Evolutionary conservation across 2,329 filamentous ascomycete species (phyloP).

Genomic region (Pseudocercospora macadamiae): DNA sequence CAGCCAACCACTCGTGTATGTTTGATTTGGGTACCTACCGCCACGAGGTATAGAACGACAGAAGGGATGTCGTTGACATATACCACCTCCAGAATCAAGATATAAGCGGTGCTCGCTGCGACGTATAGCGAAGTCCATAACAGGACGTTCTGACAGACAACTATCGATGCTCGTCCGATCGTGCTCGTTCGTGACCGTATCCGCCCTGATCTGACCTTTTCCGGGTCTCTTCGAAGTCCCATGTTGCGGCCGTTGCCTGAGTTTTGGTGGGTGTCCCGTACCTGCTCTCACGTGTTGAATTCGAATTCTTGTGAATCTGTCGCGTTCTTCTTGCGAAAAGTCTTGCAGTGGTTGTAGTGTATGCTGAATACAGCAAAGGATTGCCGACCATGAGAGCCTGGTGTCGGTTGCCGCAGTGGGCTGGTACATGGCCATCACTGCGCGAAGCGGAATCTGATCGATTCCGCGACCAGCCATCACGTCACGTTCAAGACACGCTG

Average conservation of each 20-base stretch:
- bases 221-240: background rate
- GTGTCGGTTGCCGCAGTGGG: background rate
- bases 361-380: background rate
- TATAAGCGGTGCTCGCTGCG: constrained; percentile 29
- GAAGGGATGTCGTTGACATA: constrained; percentile 27
- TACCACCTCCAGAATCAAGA: constrained; percentile 23
- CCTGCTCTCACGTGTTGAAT: background rate
- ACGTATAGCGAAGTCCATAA: constrained; percentile 32
- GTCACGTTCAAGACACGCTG: constrained; percentile 1
- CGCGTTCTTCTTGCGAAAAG: background rate
- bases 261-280: too few relatives aligned
- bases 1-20: background rate
- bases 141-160: constrained; percentile 31
- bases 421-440: constrained; percentile 1
- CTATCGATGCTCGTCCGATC: constrained; percentile 24
- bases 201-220: background rate
- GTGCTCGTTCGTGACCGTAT: background rate
- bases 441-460: background rate
- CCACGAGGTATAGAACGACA: constrained; percentile 26
- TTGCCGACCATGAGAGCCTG: background rate
- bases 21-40: constrained; percentile 12
- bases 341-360: background rate
- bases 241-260: background rate
- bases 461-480: constrained; percentile 18
- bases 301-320: background rate